These are phyloP conservation scores for Colletotrichum sp. DNA, from an alignment of 2,329 filamentous ascomycete species.

Conservation along the genomic window DNA sequence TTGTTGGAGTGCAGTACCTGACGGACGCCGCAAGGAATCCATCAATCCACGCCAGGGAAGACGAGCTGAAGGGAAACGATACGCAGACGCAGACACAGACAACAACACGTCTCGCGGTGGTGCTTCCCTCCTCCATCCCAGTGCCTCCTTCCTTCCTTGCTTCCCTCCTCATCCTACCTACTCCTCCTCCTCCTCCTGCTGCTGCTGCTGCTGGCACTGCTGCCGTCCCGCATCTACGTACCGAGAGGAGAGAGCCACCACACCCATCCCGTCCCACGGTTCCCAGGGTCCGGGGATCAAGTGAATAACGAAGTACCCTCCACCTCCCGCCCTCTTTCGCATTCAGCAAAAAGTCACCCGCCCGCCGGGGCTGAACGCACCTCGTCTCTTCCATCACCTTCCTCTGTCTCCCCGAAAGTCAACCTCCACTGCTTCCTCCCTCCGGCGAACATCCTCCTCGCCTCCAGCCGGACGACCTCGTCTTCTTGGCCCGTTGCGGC, in stretches of 20 bases:
- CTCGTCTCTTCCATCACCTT: not conserved
- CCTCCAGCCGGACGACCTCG: not conserved
- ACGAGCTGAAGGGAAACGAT: not conserved
- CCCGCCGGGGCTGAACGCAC: not conserved
- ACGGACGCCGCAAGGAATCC: not conserved
- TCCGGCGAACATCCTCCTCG: not conserved
- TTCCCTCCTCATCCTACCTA: not conserved
- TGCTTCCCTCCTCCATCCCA: not conserved
- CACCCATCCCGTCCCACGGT: not conserved
- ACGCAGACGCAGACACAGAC: not conserved
- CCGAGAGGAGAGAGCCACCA: not conserved
- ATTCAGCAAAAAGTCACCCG: constrained; percentile 13
- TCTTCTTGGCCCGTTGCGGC: constrained; percentile 2
- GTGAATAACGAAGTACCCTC: constrained; percentile 10
- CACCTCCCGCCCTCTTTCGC: constrained; percentile 14
- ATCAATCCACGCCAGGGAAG: not conserved
- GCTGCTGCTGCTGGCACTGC: not conserved
- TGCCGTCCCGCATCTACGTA: not conserved
- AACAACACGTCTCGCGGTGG: not conserved
- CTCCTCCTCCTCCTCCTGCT: not conserved
- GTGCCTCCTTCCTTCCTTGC: not conserved
- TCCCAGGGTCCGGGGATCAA: not conserved
- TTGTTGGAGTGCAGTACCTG: not conserved
- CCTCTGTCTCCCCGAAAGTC: not conserved
- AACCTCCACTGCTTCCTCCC: not conserved